A percentile compares a stretch with the other conserved stretches of the same genome.
Evolutionary conservation across 1,284 basidiomycete genomes (phyloP).

Genomic region (Cutaneotrichosporon cutaneum): DNA sequence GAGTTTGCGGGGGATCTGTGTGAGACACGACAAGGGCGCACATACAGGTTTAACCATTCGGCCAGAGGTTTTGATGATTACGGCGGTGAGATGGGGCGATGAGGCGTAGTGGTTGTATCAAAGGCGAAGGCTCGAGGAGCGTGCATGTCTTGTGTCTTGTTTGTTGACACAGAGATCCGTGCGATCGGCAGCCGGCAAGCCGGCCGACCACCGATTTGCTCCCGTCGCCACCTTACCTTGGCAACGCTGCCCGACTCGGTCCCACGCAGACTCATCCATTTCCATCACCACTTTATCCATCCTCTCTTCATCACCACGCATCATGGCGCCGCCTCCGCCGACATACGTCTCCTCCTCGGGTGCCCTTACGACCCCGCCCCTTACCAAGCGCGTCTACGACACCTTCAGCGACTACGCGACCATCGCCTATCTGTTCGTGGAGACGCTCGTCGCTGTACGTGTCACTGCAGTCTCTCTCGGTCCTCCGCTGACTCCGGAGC

Average conservation of each 20-base stretch:
- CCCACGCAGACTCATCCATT: no score
- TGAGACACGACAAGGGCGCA: not conserved
- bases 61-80: no score
- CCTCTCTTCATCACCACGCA: not conserved
- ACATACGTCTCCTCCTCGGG: constrained; percentile 44
- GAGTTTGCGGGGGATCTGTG: constrained; percentile 56
- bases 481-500: constrained; percentile 27
- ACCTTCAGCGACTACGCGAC: constrained; percentile 20
- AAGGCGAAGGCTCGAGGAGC: no score
- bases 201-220: not conserved
- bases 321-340: constrained; percentile 25
- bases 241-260: not conserved
- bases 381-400: constrained; percentile 28
- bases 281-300: not conserved
- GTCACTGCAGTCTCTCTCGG: no score
- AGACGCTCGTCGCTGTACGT: constrained; percentile 43
- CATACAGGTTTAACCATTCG: not conserved
- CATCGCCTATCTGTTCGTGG: constrained; percentile 41
- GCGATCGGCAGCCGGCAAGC: no score
- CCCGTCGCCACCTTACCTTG: constrained; percentile 11
- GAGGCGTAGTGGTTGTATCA: no score
- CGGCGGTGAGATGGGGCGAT: not conserved
- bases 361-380: constrained; percentile 32
- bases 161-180: not conserved
- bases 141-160: no score